Evolutionary conservation across 306 rosid species (phyloP).

Genomic region (Vachellia collinsii): DNA sequence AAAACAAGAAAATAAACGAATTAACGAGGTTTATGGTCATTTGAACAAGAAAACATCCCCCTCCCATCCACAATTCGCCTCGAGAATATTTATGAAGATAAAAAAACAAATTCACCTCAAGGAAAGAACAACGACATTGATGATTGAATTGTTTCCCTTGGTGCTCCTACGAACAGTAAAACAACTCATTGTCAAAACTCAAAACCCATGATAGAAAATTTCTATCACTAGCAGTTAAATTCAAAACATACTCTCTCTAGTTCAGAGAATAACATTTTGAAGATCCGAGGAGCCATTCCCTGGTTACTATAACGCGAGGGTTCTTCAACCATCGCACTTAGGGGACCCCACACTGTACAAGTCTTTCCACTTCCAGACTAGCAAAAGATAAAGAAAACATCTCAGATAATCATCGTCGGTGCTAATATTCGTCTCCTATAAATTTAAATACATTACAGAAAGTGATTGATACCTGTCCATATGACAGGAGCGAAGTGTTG

Average conservation of each 20-base stretch:
- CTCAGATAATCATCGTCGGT: slow-evolving; percentile 7
- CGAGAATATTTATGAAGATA: neutral
- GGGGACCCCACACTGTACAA: slow-evolving; percentile 98
- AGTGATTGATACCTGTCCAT: slow-evolving; percentile 76
- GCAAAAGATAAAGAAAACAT: neutral
- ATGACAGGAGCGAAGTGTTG: slow-evolving; percentile 82
- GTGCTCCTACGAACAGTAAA: slow-evolving; percentile 60
- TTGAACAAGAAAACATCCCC: slow-evolving; percentile 24
- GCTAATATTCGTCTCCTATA: neutral
- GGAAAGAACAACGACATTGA: slow-evolving; percentile 93
- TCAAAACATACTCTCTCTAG: slow-evolving; percentile 67
- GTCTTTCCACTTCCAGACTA: slow-evolving; percentile 97
- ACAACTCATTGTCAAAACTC: slow-evolving; percentile 33
- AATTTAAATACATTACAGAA: slow-evolving; percentile 11
- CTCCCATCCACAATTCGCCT: slow-evolving; percentile 16
- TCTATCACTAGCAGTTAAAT: slow-evolving; percentile 11
- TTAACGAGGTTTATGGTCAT: slow-evolving; percentile 43
- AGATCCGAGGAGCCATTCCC: slow-evolving; percentile 91
- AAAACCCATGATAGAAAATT: slow-evolving; percentile 1
- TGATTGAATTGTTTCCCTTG: slow-evolving; percentile 78
- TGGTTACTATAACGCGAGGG: slow-evolving; percentile 61
- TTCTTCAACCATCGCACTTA: slow-evolving; percentile 91
- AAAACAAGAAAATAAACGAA: neutral
- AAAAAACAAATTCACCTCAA: slow-evolving; percentile 61
- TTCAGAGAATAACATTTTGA: slow-evolving; percentile 81